Conservation (phyloP, 306 rosid species). For the Sechiopsis laciniata region DNA sequence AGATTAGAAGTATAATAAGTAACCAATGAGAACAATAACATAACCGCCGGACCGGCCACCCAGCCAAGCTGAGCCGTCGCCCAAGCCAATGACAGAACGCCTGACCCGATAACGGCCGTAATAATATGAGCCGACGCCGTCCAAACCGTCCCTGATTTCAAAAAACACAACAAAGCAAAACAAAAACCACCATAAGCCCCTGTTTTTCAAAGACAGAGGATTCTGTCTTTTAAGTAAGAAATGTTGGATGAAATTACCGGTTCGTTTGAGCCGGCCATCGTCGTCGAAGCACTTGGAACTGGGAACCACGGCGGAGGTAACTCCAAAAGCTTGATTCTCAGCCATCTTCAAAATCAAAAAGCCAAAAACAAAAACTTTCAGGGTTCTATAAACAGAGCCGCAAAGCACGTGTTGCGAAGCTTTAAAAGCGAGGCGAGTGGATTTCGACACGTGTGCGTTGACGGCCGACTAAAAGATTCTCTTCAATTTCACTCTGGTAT, state of each 20-base stretch:
- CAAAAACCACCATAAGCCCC: background rate
- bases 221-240: background rate
- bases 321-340: conserved; percentile 49
- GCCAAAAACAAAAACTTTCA: background rate
- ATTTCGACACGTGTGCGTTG: no score
- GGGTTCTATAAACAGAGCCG: no score
- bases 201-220: background rate
- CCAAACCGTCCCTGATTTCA: conserved; percentile 54
- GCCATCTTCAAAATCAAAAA: conserved; percentile 38
- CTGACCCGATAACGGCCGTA: conserved; percentile 85
- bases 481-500: no score
- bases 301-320: conserved; percentile 37
- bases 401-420: no score
- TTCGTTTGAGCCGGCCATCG: conserved; percentile 82
- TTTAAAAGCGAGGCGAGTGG: no score
- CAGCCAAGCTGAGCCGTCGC: conserved; percentile 90
- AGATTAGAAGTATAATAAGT: conserved; percentile 75
- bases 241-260: conserved; percentile 35
- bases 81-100: conserved; percentile 77
- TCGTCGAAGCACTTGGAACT: conserved; percentile 65
- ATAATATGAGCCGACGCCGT: conserved; percentile 79
- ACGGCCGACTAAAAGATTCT: no score
- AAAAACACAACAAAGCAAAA: background rate
- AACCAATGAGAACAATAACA: conserved; percentile 66
- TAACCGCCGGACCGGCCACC: conserved; percentile 70